Evolutionary conservation across 2,329 filamentous ascomycete genomes (phyloP), one percentile per base, ranked within the genome.

Genomic region (Pezicula radicicola): DNA sequence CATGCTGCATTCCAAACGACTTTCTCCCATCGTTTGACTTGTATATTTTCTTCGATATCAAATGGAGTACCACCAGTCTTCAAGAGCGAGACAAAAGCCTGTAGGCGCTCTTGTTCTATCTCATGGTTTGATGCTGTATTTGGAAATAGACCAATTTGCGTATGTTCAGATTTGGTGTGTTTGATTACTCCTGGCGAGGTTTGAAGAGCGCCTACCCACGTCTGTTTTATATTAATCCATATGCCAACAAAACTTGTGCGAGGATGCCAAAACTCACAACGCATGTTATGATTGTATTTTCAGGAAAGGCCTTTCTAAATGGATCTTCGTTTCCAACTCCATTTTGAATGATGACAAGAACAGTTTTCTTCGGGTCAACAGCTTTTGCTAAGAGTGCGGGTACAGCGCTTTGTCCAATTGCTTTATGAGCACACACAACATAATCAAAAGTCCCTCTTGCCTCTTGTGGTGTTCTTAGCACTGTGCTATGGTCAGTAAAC

Each of bases 261-360:
- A 35, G 16, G 36, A 36, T 18, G 5, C 12, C 12, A 2, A 13
- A n/a, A 67, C 75, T 54, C 61, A 79, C 77, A 52, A 84, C 80
- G 37, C 75, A 77, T 40, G 77, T 81, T 6, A 85, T 60, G 19
- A 86, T 71, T 0, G 79, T 75, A 30, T 76, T 77, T 0, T 62
- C 49, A 0, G 80, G 79, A 55, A 80, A 85, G 0, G 66, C 64
- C 0, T 62, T 57, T 0, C 66, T 59, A 48, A 82, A 83, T 15
- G 79, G 75, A 9, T 78, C 72, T 60, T 86, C 83, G 53, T 84
- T 83, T 1, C 72, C 75, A 36, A 85, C 77, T 0, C 83, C 83
- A 57, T 85, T 85, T 55, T 86, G 82, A 15, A 84, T 74, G 1
- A 86, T 74, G 7, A 81, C 79, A 39, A 85, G 77, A 0, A 76